These are phyloP conservation scores for Cladosporium phlei DNA, from an alignment of 2,329 filamentous ascomycete species.

Conservation along the genomic window DNA sequence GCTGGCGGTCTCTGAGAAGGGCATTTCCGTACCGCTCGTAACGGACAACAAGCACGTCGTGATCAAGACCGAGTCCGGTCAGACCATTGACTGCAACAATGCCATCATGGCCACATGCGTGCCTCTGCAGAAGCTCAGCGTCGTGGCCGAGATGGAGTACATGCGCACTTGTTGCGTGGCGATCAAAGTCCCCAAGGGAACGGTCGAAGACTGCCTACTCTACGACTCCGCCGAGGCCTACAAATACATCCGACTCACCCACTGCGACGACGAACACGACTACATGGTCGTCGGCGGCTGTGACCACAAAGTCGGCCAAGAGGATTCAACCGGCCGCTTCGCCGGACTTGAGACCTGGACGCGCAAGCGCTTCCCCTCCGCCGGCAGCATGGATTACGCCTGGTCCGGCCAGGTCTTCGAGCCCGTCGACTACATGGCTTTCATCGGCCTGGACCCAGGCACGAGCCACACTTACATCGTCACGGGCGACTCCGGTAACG, in stretches of 20 bases:
- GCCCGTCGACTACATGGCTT: constrained; percentile 52
- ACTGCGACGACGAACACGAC: constrained; percentile 50
- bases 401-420: constrained; percentile 58
- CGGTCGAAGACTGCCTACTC: constrained; percentile 51
- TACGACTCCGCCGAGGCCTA: constrained; percentile 54
- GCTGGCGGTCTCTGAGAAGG: constrained; percentile 45
- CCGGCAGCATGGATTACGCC: constrained; percentile 48
- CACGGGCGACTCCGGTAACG: constrained; percentile 56
- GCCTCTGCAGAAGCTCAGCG: constrained; percentile 52
- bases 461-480: constrained; percentile 49
- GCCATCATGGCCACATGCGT: constrained; percentile 53
- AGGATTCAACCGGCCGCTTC: constrained; percentile 39
- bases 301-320: constrained; percentile 56
- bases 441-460: constrained; percentile 53
- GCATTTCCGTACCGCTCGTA: constrained; percentile 42
- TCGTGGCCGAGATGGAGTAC: constrained; percentile 51
- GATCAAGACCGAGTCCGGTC: constrained; percentile 44
- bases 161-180: constrained; percentile 55
- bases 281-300: constrained; percentile 54
- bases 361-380: constrained; percentile 49
- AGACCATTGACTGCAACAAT: constrained; percentile 45
- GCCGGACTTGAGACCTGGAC: constrained; percentile 51
- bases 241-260: constrained; percentile 52
- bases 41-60: constrained; percentile 43
- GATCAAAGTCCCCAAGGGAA: constrained; percentile 49